phyloP scores from a whole-genome alignment of 345 rosid genomes.

The Eucalyptus regnans region DNA sequence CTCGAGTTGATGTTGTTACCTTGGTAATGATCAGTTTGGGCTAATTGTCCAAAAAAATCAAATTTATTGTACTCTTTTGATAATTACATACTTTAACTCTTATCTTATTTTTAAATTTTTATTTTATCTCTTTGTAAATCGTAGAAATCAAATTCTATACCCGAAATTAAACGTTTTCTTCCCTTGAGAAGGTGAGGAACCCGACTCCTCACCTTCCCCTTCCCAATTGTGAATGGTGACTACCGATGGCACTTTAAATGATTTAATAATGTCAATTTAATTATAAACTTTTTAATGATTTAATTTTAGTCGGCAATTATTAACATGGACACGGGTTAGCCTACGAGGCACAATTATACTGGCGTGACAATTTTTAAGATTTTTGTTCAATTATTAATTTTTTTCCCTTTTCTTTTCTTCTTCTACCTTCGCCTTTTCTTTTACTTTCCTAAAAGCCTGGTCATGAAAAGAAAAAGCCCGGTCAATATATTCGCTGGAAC shows the following conservation, averaged over 20 bases:
- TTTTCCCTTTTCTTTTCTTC: not conserved
- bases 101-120: rapidly evolving
- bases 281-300: too few relatives aligned
- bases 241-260: rapidly evolving
- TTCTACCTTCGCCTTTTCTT: not conserved
- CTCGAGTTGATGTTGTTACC: too few relatives aligned
- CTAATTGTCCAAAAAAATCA: too few relatives aligned
- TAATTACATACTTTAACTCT: too few relatives aligned
- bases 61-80: too few relatives aligned
- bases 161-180: rapidly evolving
- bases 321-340: not conserved
- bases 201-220: too few relatives aligned
- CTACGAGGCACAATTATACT: rapidly evolving
- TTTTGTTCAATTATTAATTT: not conserved
- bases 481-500: not conserved
- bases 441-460: not conserved
- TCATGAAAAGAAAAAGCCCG: not conserved
- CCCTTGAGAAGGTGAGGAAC: rapidly evolving
- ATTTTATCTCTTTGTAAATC: rapidly evolving
- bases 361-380: not conserved
- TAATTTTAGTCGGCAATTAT: too few relatives aligned
- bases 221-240: too few relatives aligned
- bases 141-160: rapidly evolving
- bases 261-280: too few relatives aligned
- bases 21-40: too few relatives aligned